phyloP scores from a whole-genome alignment of 805 yeast genomes.

The Wickerhamia fluorescens region DNA sequence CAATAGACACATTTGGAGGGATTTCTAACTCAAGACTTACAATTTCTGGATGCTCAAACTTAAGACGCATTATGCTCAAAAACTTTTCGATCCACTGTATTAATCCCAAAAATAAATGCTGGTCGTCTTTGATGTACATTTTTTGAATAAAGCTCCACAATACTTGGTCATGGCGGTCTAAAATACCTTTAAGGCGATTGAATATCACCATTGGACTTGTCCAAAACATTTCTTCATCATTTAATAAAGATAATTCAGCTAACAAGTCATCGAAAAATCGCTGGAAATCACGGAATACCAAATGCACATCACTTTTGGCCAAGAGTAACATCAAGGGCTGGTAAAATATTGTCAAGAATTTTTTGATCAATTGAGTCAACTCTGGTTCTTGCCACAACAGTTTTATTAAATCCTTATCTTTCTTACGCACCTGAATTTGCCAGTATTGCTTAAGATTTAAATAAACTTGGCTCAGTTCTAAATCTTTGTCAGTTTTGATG shows the following conservation, averaged over 20 bases:
- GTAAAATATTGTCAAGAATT: conserved; percentile 46
- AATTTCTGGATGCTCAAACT: conserved; percentile 38
- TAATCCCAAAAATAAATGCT: conserved; percentile 63
- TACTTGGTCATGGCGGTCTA: conserved; percentile 65
- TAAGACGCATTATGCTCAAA: conserved; percentile 54
- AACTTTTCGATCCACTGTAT: conserved; percentile 69
- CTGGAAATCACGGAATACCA: conserved; percentile 32
- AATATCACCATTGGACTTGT: conserved; percentile 53
- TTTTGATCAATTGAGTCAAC: conserved; percentile 66
- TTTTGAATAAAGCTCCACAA: conserved; percentile 73
- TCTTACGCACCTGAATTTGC: conserved; percentile 55
- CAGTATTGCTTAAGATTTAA: conserved; percentile 54
- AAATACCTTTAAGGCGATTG: conserved; percentile 53
- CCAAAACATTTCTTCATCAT: conserved; percentile 47
- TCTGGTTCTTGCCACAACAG: conserved; percentile 83
- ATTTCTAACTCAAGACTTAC: conserved; percentile 40
- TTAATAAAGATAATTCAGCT: conserved; percentile 54
- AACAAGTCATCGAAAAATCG: conserved; percentile 46
- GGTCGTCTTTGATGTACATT: conserved; percentile 71
- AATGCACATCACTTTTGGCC: conserved; percentile 30
- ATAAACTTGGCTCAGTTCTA: conserved; percentile 29
- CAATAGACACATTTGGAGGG: conserved; percentile 14
- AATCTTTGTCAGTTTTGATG: conserved; percentile 7
- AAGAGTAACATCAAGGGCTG: conserved; percentile 34
- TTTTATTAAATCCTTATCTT: conserved; percentile 70